These are phyloP conservation scores for Fusarium abutilonis DNA, from an alignment of 2,329 filamentous ascomycete genomes.

Conservation along the genomic window DNA sequence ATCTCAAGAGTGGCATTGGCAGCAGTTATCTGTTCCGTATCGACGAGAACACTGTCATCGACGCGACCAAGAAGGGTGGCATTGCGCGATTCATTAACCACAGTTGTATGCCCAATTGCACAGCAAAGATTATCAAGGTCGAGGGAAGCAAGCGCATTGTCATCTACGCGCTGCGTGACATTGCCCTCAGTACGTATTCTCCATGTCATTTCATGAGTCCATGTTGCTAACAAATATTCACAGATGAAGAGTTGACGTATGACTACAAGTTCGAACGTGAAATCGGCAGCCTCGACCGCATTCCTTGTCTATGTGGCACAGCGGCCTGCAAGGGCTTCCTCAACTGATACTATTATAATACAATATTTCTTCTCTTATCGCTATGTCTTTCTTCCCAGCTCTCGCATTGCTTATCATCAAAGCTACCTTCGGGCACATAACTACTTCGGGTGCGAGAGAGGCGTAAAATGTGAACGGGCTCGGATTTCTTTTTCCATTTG, in stretches of 20 bases:
- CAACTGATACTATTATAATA: constrained; percentile 69
- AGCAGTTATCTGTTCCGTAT: constrained; percentile 98
- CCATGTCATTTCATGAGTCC: not conserved
- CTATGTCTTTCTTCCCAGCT: constrained; percentile 4
- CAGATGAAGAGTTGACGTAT: constrained; percentile 98
- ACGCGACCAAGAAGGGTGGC: constrained; percentile 97
- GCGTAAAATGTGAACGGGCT: constrained; percentile 34
- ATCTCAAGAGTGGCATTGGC: constrained; percentile 95
- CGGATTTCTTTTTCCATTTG: constrained; percentile 21
- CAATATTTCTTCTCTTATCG: constrained; percentile 22
- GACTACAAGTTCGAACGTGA: constrained; percentile 99
- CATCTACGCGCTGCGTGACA: constrained; percentile 97
- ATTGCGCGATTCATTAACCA: constrained; percentile 99
- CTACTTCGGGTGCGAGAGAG: constrained; percentile 7
- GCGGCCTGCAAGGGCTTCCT: constrained; percentile 98
- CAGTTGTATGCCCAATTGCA: constrained; percentile 97
- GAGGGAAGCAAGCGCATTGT: constrained; percentile 98
- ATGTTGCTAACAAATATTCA: constrained; percentile 38
- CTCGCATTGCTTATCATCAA: constrained; percentile 13
- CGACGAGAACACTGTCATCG: constrained; percentile 96
- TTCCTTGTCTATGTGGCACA: constrained; percentile 96
- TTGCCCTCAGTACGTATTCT: constrained; percentile 81
- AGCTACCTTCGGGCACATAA: constrained; percentile 10
- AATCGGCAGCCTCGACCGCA: constrained; percentile 91
- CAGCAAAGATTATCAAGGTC: constrained; percentile 98